phyloP scores from a whole-genome alignment of 257 asterid species.

The Scutellaria minor region DNA sequence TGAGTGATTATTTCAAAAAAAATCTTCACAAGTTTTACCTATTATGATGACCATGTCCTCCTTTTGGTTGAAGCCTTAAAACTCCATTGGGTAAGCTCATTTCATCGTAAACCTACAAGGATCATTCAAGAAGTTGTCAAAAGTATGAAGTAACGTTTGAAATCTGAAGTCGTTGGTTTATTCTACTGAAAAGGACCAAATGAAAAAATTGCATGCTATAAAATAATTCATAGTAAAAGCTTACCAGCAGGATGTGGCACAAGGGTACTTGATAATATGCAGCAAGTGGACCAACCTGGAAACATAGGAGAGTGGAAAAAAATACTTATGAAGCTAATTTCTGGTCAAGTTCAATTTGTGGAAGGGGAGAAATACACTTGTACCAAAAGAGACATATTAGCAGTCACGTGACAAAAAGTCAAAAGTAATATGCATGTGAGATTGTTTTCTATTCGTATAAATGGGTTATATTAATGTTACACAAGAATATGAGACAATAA shows the following conservation, averaged over 20 bases:
- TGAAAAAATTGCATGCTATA: conserved; percentile 5
- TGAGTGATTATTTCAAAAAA: conserved; percentile 6
- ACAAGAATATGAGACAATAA: not conserved
- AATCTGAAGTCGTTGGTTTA: conserved; percentile 6
- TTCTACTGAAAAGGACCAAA: not conserved
- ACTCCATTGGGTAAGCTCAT: conserved; percentile 97
- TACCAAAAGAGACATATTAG: not conserved
- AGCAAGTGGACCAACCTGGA: conserved; percentile 96
- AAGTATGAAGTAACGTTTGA: not conserved
- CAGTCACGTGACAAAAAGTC: conserved; percentile 4
- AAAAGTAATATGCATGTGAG: conserved; percentile 13
- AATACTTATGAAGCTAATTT: not conserved
- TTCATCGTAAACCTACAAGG: conserved; percentile 81
- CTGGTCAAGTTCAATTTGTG: not conserved
- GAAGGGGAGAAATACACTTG: not conserved
- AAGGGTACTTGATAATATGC: conserved; percentile 93
- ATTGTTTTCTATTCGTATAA: conserved; percentile 10
- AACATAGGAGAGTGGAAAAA: conserved; percentile 7
- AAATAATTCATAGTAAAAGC: conserved; percentile 29
- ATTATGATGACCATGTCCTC: conserved; percentile 96
- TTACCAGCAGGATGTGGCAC: conserved; percentile 93
- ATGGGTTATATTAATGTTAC: not conserved
- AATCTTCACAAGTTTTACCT: conserved; percentile 51
- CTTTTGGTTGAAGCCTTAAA: conserved; percentile 90
- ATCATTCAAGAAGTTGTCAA: conserved; percentile 16